A percentile compares a stretch with the other conserved stretches of the same genome.
These are phyloP conservation scores for Eucalyptus albens DNA, from an alignment of 345 rosid species.

Conservation along the genomic window DNA sequence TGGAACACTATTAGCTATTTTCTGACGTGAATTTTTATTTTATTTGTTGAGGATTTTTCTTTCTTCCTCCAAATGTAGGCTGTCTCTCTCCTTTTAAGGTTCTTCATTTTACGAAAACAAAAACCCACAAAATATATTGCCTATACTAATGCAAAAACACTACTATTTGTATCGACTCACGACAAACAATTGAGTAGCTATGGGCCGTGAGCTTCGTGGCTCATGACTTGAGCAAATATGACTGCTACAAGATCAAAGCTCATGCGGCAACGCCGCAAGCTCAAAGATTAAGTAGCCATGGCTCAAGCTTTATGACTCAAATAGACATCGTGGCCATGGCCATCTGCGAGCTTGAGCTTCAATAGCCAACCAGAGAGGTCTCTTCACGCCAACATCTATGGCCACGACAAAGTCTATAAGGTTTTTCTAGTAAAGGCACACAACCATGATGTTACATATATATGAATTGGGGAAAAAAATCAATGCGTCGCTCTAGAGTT, in stretches of 20 bases:
- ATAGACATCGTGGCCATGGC: background rate
- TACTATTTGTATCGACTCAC: fast-evolving
- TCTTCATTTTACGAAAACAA: background rate
- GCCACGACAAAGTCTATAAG: background rate
- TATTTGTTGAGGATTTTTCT: background rate
- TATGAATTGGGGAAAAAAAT: background rate
- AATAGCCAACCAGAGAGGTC: background rate
- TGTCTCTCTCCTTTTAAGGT: background rate
- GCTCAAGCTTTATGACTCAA: background rate
- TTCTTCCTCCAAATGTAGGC: background rate
- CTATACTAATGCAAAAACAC: background rate
- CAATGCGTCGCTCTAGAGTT: fast-evolving
- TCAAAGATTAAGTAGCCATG: background rate
- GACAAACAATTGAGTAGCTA: background rate
- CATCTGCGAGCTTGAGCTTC: background rate
- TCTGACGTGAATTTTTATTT: fast-evolving
- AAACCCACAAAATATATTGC: background rate
- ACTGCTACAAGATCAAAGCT: background rate
- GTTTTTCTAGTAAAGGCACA: background rate
- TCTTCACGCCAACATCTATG: background rate
- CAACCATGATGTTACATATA: background rate
- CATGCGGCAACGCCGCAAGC: no score
- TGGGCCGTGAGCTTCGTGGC: background rate
- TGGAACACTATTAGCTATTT: background rate
- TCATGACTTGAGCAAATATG: background rate